phyloP scores from a whole-genome alignment of 257 asterid species.

The Solanum bulbocastanum region DNA sequence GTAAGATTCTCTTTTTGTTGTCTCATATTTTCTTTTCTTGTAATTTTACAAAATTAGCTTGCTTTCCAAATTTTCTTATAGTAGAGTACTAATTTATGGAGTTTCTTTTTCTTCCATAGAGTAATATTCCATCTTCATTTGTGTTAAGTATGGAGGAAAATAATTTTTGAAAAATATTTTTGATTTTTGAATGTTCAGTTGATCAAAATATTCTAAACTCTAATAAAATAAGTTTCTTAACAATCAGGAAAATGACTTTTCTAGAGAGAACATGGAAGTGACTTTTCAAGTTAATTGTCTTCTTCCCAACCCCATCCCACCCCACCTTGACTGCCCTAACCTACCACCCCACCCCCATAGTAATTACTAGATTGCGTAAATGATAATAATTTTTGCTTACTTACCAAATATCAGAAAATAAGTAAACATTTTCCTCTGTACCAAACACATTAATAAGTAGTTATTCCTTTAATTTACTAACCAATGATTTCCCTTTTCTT shows the following conservation, averaged over 20 bases:
- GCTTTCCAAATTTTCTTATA: not conserved
- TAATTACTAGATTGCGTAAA: no score
- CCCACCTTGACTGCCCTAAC: not conserved
- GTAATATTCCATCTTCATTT: not conserved
- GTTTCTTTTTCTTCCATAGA: not conserved
- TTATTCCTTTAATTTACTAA: not conserved
- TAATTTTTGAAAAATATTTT: not conserved
- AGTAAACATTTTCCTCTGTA: not conserved
- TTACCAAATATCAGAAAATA: no score
- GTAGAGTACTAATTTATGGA: not conserved
- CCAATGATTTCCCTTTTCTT: not conserved
- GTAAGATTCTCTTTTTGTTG: conserved; percentile 15
- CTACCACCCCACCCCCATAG: no score
- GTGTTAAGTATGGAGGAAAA: not conserved
- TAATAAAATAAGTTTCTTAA: not conserved
- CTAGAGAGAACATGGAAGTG: not conserved
- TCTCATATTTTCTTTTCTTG: not conserved
- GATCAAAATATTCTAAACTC: not conserved
- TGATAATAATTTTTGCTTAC: not conserved
- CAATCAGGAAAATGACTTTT: not conserved
- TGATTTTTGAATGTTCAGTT: not conserved
- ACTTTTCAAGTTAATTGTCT: not conserved
- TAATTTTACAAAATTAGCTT: not conserved
- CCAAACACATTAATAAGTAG: not conserved
- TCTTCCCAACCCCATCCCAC: not conserved